phyloP scores from a whole-genome alignment of 169 alveolate genomes.

The Perkinsus olseni region DNA sequence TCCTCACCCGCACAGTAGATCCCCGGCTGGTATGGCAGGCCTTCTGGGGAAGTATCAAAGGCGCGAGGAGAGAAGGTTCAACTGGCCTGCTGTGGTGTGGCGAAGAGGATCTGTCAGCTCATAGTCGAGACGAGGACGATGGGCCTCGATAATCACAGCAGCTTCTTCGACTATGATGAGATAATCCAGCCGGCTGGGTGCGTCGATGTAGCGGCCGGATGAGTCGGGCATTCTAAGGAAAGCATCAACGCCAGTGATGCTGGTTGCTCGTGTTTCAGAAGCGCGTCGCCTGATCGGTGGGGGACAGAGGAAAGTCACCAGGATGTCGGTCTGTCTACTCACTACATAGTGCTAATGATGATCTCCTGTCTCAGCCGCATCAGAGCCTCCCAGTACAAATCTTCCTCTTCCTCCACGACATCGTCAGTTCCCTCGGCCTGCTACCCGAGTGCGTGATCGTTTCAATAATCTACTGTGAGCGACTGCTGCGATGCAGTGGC shows the following conservation, averaged over 20 bases:
- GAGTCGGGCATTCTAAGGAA: no score
- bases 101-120: background rate
- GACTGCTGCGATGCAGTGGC: background rate
- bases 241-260: no score
- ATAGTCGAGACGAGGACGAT: background rate
- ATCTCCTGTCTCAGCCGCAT: background rate
- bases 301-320: no score
- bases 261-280: no score
- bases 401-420: background rate
- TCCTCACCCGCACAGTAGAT: background rate
- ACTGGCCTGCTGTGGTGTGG: background rate
- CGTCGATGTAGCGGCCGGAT: no score
- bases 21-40: background rate
- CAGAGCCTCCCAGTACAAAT: background rate
- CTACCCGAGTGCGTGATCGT: background rate
- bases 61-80: background rate
- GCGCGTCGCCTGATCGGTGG: no score
- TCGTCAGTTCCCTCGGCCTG: background rate
- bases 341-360: no score
- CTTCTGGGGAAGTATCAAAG: background rate
- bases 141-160: background rate
- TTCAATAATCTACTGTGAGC: background rate
- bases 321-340: no score
- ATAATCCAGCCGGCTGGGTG: background rate
- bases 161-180: background rate